Base-by-base conservation (phyloP, 495 filamentous ascomycete species). In the Bryoglossum gracile region DNA sequence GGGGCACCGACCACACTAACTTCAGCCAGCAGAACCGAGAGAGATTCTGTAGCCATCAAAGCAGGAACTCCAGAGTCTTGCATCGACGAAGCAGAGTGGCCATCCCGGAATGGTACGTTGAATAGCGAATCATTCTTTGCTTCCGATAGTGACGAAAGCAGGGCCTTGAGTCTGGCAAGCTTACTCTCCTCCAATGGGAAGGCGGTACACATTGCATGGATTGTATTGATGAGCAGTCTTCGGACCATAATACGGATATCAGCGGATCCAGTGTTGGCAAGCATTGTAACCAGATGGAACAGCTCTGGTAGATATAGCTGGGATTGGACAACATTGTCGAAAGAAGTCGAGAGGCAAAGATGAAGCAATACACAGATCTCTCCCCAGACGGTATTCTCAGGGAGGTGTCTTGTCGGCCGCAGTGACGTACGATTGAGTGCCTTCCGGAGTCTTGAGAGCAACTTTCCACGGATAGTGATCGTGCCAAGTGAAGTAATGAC, bases 231-330 rank as follows among this genome's bases (percentile, higher is more conserved):
- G 14, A 83, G 62, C 33, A 84, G 62, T 43, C 75, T 68, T 50
- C 82, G 78, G 13, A 82, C 78, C 4, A 71, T 63, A 8, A 74
- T 60, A 39, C 79, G 65, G 9, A 81, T 66, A 11, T 73, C 70
- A n/a, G 69, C 57, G 14, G 69, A 60, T 28, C 80, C 80, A 17
- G 74, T 78, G 53, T 81, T 82, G 22, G 78, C 75, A 10, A 81
- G 69, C 75, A 84, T 81, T 1, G 79, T 82, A 47, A 82, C 76
- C 40, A 81, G 65, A 63, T 84, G 80, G 61, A 82, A 82, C 41
- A 83, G 68, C 59, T 84, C 80, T 4, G 80, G 78, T 10, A 84
- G 64, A 45, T 76, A 82, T 28, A 81, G 65, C 59, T 82, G 78
- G 10, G 79, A 71, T 53, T 82, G 80, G 18, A 78, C 72, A 17